Evolutionary conservation across 139 green algal species (phyloP), one percentile per base, ranked within the genome.

Genomic region (Zygnema circumcarinatum): DNA sequence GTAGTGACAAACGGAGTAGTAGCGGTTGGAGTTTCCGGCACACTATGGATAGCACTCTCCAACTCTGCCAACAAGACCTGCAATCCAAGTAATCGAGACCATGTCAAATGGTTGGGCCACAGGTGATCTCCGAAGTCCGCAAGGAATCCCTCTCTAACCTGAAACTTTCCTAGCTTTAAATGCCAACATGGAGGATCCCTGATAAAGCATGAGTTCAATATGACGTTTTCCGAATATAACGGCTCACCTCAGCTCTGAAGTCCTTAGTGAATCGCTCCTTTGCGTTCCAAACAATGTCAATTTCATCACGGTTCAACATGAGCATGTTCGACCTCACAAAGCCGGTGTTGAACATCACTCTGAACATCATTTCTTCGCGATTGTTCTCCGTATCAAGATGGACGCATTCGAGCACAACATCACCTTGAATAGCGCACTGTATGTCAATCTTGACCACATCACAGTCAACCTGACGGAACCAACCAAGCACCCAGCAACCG

Each of bases 291-390:
- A 85, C 35, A 7, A 89, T 79, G 73, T 91, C 87, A 22, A 91
- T 52, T 25, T 89, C 81, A 38, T 91, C 87, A 1, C 81, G 21
- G 0, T 29, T 38, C 31, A 91, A 67, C 47, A 89, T 85, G n/a
- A 91, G 79, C 47, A 91, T 85, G 81, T 91, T 91, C 36, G 87
- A 89, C 16, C 87, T 74, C 41, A 91, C 47, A 2, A 89, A 89
- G 25, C 40, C 80, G 0, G 87, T 89, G 81, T 91, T 91, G 74
- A 91, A 91, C 39, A 88, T 54, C 21, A 78, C 47, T 33, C 87
- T 73, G 36, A 88, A 91, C 87, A 91, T 88, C 81, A 85, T 72
- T 54, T 76, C 38, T 76, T 91, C 87, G 35, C 53, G 35, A 31
- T 38, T 33, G n/a, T 21, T 33, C 32, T 74, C 79, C 78, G 35